Percentiles rank a stretch among this genome's conserved stretches.
These are phyloP conservation scores for Prunus fruticosa DNA, from an alignment of 306 rosid species.

Conservation along the genomic window DNA sequence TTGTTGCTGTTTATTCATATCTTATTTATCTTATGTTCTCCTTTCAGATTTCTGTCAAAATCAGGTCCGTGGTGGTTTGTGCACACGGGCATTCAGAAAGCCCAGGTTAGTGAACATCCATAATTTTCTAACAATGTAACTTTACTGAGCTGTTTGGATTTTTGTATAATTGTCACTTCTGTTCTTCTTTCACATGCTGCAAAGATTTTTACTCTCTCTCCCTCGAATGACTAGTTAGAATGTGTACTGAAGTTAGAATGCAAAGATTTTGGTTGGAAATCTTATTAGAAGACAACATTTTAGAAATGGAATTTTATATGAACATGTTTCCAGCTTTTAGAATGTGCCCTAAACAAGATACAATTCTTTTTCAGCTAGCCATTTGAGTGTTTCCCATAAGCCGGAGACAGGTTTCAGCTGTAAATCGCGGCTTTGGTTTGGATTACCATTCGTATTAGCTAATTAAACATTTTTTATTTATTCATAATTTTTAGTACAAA, in stretches of 20 bases:
- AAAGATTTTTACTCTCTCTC: not conserved
- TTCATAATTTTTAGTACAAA: not conserved
- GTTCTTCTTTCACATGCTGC: not conserved
- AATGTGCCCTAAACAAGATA: not conserved
- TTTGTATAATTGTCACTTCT: not conserved
- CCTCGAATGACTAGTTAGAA: not conserved
- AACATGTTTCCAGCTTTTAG: not conserved
- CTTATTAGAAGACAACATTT: not conserved
- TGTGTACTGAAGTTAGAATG: not conserved
- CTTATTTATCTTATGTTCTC: slow-evolving; percentile 10
- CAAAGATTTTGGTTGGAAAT: not conserved
- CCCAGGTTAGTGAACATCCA: slow-evolving; percentile 44
- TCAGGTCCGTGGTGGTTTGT: slow-evolving; percentile 96
- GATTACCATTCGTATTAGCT: not conserved
- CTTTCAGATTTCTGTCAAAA: slow-evolving; percentile 67
- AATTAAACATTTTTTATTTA: not conserved
- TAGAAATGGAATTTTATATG: not conserved
- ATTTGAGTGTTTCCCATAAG: slow-evolving; percentile 2
- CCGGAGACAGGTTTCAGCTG: slow-evolving; percentile 1
- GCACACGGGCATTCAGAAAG: slow-evolving; percentile 47
- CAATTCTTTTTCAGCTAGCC: slow-evolving; percentile 15
- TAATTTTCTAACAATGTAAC: not conserved
- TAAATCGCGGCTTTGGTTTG: not conserved
- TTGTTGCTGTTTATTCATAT: not conserved
- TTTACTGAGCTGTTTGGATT: not conserved